Conservation (phyloP, 1,284 basidiomycete species). For the Cronartium quercuum region DNA sequence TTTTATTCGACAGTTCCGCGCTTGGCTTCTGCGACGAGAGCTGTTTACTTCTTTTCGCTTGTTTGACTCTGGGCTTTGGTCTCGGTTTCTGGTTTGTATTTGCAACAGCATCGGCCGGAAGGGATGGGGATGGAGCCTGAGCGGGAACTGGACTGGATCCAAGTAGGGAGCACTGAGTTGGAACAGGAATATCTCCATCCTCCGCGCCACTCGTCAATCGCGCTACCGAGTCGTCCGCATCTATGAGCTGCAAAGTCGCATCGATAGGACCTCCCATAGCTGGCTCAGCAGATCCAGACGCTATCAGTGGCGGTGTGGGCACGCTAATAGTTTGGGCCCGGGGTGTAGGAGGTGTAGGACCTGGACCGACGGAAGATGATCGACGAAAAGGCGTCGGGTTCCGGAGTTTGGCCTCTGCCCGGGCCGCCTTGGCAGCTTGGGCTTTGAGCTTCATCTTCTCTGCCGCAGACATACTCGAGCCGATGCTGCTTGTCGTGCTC, state of each 20-base stretch:
- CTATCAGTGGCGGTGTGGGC: background rate
- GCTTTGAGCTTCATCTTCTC: conserved; percentile 35
- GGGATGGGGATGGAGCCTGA: no score
- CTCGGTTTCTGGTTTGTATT: background rate
- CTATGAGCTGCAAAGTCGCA: no score
- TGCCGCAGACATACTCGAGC: conserved; percentile 1
- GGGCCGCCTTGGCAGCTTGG: conserved; percentile 27
- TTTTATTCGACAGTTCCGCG: background rate
- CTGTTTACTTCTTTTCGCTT: background rate
- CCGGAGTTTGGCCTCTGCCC: conserved; percentile 1
- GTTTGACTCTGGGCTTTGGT: background rate
- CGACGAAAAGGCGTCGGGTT: conserved; percentile 15
- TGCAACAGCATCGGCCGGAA: background rate
- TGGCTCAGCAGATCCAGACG: background rate
- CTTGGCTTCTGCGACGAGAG: background rate
- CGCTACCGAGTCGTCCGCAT: background rate
- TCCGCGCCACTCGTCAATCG: background rate
- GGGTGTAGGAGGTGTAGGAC: background rate
- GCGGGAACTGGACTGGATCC: background rate
- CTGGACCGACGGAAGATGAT: conserved; percentile 11
- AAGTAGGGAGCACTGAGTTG: background rate
- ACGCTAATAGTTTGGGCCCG: no score
- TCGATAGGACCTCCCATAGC: background rate
- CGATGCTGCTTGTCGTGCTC: background rate
- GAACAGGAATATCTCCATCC: background rate